Percentiles rank a stretch among this genome's conserved stretches.
These are phyloP conservation scores for Boletus huronensis DNA, from an alignment of 768 basidiomycete genomes.

Conservation along the genomic window DNA sequence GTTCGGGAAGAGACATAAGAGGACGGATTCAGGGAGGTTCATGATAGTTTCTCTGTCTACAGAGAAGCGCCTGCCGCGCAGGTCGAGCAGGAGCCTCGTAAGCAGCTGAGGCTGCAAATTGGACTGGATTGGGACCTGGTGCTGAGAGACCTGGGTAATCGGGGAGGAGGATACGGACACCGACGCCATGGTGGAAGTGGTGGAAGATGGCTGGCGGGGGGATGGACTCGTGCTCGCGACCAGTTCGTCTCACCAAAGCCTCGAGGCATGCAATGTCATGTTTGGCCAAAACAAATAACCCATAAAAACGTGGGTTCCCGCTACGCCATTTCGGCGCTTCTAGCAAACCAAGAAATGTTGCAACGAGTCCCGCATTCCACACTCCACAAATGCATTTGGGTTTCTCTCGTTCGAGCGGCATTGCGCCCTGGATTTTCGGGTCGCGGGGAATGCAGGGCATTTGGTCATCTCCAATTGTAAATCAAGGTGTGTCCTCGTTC, in stretches of 20 bases:
- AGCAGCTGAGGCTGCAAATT: slow-evolving; percentile 84
- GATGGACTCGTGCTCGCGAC: slow-evolving; percentile 13
- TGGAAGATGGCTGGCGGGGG: slow-evolving; percentile 9
- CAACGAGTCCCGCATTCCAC: too few species aligned
- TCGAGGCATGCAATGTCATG: slow-evolving; percentile 28
- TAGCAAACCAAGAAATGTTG: background rate
- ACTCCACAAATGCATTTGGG: background rate
- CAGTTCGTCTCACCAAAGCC: slow-evolving; percentile 25
- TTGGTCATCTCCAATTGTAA: background rate
- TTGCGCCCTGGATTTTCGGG: background rate
- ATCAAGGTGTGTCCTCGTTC: slow-evolving; percentile 6
- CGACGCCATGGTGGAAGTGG: slow-evolving; percentile 35
- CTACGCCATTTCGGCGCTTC: background rate
- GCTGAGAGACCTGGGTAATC: slow-evolving; percentile 55
- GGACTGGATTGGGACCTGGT: slow-evolving; percentile 53
- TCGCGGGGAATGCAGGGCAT: background rate
- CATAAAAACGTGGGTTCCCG: background rate
- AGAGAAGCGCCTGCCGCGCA: slow-evolving; percentile 86
- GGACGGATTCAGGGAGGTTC: slow-evolving; percentile 96
- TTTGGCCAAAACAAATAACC: slow-evolving; percentile 32
- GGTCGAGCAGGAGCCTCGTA: slow-evolving; percentile 84
- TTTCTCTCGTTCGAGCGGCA: background rate
- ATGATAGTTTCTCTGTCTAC: slow-evolving; percentile 98
- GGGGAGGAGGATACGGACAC: slow-evolving; percentile 48
- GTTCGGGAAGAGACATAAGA: slow-evolving; percentile 95